A percentile compares a stretch with the other conserved stretches of the same genome.
Evolutionary conservation across 139 green algal genomes (phyloP).

Genomic region (Trebouxia sp.): DNA sequence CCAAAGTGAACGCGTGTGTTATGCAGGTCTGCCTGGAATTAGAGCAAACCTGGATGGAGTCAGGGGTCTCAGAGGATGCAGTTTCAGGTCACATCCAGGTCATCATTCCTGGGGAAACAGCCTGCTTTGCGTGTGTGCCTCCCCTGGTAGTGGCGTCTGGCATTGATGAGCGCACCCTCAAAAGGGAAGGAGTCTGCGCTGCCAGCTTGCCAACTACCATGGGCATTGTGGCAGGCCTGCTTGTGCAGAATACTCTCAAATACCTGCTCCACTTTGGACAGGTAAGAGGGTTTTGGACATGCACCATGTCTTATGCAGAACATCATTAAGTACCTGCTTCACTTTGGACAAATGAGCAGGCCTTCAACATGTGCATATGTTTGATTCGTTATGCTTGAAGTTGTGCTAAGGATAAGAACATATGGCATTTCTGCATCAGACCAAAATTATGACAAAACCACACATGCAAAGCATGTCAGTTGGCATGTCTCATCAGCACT

Average conservation of each 20-base stretch:
- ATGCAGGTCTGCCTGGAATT: conserved; percentile 92
- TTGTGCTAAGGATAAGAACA: too few species aligned
- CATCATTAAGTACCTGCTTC: too few species aligned
- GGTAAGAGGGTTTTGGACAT: conserved; percentile 22
- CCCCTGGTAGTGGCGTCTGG: conserved; percentile 92
- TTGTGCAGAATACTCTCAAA: conserved; percentile 96
- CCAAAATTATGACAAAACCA: too few species aligned
- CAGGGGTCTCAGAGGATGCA: conserved; percentile 93
- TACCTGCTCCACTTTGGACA: conserved; percentile 88
- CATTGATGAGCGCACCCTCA: conserved; percentile 96
- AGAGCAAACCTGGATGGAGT: conserved; percentile 95
- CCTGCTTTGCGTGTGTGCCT: conserved; percentile 89
- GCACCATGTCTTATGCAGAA: too few species aligned
- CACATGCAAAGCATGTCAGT: too few species aligned
- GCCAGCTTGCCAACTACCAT: conserved; percentile 98
- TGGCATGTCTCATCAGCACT: too few species aligned
- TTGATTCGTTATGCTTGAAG: too few species aligned
- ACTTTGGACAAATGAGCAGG: too few species aligned
- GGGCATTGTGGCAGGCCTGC: conserved; percentile 93
- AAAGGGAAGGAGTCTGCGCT: conserved; percentile 95
- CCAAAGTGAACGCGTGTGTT: background rate
- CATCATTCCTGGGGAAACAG: conserved; percentile 69
- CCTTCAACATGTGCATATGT: too few species aligned
- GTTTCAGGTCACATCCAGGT: conserved; percentile 95
- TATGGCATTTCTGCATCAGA: too few species aligned